Base-by-base conservation (phyloP, 2,329 filamentous ascomycete species). In the Ophiobolus disseminans region DNA sequence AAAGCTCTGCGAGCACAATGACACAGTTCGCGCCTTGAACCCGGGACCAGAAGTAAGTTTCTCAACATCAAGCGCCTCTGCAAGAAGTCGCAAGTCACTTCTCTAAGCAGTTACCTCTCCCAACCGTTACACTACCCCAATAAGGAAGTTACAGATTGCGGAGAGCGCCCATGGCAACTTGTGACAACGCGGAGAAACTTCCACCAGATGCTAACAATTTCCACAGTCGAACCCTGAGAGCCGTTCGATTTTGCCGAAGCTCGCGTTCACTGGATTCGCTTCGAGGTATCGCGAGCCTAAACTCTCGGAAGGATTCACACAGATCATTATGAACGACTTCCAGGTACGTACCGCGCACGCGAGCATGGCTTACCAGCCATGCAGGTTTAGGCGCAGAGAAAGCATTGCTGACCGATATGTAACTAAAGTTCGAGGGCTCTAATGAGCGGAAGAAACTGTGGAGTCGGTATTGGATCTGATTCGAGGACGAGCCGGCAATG, bases 1-100 rank as follows among this genome's bases (percentile, higher is more conserved):
- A 20, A 80, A 82, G 34, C 70, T 96, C 7, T 85, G 83, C 71
- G 86, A 91, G 69, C 94, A 99, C 76, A 99, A 99, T 68, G 89
- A 96, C 67, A 84, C 83, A 1, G 89, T 96, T 39, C 84, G 94
- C 51, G 85, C 91, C 1, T 77, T 92, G 58, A 83, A 70, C 51
- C 42, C 59, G 52, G 69, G 65, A 22, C 58, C 59, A 25, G 62
- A 66, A 40, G 68, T 72, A 68, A 63, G 70, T 66, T 56, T 58
- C 55, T 26, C 53, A 57, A 62, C 57, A 60, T 32, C 34, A 50
- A 40, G 34, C 28, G 14, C 34, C 51, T 34, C 41, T 23, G 45
- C 53, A 45, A 34, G 38, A 50, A 32, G 36, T 32, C 21, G 28
- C 37, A 25, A 45, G 32, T 41, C 45, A 45, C 41, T 50, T 35